Percentiles rank a stretch among this genome's conserved stretches.
Conservation (phyloP, 345 rosid species). For the Viola odorata region DNA sequence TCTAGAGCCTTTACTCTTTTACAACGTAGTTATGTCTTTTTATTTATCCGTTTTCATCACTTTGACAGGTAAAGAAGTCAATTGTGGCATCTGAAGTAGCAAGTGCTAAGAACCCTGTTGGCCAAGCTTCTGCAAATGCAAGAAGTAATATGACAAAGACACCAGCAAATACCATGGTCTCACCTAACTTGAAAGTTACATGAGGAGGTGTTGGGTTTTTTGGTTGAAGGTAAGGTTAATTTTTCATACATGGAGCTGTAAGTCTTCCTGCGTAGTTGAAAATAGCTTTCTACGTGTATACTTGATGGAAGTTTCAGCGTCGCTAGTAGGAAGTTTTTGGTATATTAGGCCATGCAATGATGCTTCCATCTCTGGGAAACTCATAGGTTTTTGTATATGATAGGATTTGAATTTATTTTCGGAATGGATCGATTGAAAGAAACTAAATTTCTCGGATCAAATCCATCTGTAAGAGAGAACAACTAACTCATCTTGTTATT, state of each 20-base stretch:
- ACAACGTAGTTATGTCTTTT: neutral
- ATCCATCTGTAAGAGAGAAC: no score
- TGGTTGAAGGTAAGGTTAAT: conserved; percentile 2
- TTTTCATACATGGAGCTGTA: neutral
- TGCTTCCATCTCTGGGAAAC: no score
- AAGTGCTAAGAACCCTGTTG: conserved; percentile 38
- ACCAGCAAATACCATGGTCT: conserved; percentile 44
- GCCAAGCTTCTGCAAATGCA: conserved; percentile 48
- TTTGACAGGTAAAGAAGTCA: conserved; percentile 71
- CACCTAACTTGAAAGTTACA: conserved; percentile 45
- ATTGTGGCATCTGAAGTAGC: conserved; percentile 43
- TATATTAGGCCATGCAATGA: no score
- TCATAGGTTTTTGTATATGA: no score
- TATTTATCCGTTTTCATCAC: neutral
- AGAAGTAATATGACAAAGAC: conserved; percentile 60
- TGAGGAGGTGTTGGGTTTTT: conserved; percentile 18
- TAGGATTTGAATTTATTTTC: no score
- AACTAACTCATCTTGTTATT: no score
- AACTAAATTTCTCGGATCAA: no score
- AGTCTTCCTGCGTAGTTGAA: no score
- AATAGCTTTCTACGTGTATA: neutral
- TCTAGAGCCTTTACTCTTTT: neutral
- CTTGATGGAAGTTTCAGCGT: neutral
- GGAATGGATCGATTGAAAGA: no score
- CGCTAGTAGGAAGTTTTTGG: neutral